Percentiles rank a stretch among this genome's conserved stretches.
phyloP scores from a whole-genome alignment of 139 green algal genomes.

The Mesotaenium endlicherianum region DNA sequence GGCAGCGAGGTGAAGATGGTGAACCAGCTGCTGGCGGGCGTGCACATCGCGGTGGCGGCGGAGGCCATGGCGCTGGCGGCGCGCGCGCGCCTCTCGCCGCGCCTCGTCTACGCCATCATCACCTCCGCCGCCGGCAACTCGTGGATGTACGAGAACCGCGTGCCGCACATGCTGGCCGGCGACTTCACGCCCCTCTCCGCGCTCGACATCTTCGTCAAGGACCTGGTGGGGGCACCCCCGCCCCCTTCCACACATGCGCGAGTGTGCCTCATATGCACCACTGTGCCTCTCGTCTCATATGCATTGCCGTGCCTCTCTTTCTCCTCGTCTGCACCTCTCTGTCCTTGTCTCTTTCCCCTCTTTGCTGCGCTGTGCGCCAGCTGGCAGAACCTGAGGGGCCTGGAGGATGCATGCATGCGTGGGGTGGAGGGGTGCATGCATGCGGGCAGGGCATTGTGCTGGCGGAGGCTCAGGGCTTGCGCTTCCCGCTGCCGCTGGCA shows the following conservation, averaged over 20 bases:
- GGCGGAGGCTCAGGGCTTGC: constrained; percentile 35
- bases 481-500: constrained; percentile 49
- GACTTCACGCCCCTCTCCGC: constrained; percentile 47
- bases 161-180: constrained; percentile 52
- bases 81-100: constrained; percentile 46
- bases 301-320: background rate
- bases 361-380: background rate
- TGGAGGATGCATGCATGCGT: background rate
- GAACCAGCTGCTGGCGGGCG: constrained; percentile 53
- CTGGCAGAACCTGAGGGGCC: background rate
- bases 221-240: constrained; percentile 43
- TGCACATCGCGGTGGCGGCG: constrained; percentile 55
- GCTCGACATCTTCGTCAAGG: constrained; percentile 56
- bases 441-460: constrained; percentile 51
- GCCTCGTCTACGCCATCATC: constrained; percentile 51
- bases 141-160: constrained; percentile 52
- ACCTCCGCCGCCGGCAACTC: constrained; percentile 41
- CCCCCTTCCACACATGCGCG: too few relatives aligned
- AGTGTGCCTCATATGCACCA: too few relatives aligned
- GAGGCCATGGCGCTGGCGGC: constrained; percentile 55
- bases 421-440: background rate
- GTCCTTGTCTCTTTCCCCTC: background rate
- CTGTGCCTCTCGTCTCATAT: too few relatives aligned
- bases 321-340: background rate
- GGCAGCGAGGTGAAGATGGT: constrained; percentile 54